Base-by-base conservation (phyloP, 2,329 filamentous ascomycete genomes). In the Aureobasidium sp. region DNA sequence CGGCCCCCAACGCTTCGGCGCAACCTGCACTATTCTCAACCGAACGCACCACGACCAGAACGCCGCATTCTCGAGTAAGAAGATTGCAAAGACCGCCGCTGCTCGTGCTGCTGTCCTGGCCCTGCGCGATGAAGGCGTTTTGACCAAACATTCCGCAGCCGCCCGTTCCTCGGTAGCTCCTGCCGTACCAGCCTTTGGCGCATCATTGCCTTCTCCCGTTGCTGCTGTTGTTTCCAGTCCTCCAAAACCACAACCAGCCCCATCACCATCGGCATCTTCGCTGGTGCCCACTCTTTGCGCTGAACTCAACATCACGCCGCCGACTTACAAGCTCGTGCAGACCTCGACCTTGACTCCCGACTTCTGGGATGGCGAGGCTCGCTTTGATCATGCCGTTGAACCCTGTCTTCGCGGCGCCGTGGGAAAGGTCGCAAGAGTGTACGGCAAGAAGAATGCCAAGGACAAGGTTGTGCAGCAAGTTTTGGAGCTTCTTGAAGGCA, bases 1-100 rank as follows among this genome's bases (percentile, higher is more conserved):
- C 12, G 57, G 57, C 8, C 37, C 27, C 7, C 46, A 61, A 36
- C 57, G 57, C 36, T 61, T 61, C n/a, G 57, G 57, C n/a, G 57
- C 47, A 8, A 61, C 46, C 15, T 61, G 57, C 47, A 52, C 57
- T 6, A 32, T 61, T 3, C 36, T 51, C 26, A 27, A 27, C 9
- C 34, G 17, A 9, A 41, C 39, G 3, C 32, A 61, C 20, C 12
- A 52, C 26, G 57, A 61, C 20, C 46, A 48, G 6, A 52, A 51
- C 9, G 29, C 37, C 37, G 46, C 57, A 7, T 52, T 51, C n/a
- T 41, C 57, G 8, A 61, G 37, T 36, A 61, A 61, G 29, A 61
- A 52, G 47, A 3, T 34, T 15, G 57, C 57, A 44, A 61, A 61
- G 47, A 51, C 57, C 4, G 27, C 57, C 17, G 57, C 57, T 27